Conservation (phyloP, 768 basidiomycete genomes). For the Pilatotrama ljubarskyi region DNA sequence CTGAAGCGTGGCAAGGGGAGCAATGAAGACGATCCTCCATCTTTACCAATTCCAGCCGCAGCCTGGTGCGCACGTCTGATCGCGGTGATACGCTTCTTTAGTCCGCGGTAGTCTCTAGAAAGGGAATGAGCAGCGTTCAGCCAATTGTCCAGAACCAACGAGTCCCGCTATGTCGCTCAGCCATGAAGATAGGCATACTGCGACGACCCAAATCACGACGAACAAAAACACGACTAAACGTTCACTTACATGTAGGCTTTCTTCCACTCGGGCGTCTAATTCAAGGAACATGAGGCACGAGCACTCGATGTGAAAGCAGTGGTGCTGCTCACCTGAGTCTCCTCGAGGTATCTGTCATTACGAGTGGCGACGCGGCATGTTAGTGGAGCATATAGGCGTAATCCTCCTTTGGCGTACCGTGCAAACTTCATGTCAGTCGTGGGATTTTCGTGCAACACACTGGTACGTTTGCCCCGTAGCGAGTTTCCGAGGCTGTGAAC, state of each 20-base stretch:
- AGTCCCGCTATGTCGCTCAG: not conserved
- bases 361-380: too few species aligned
- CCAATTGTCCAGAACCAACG: too few species aligned
- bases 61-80: constrained; percentile 39
- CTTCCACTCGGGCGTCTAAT: constrained; percentile 20
- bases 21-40: not conserved
- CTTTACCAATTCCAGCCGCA: not conserved
- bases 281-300: not conserved
- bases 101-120: constrained; percentile 65
- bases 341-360: constrained; percentile 13
- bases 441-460: not conserved
- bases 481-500: not conserved
- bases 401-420: not conserved
- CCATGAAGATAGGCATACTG: not conserved
- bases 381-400: not conserved
- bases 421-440: constrained; percentile 19
- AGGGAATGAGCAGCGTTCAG: not conserved
- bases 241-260: constrained; percentile 49
- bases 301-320: not conserved
- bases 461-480: not conserved
- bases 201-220: not conserved
- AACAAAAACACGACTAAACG: too few species aligned
- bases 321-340: constrained; percentile 6
- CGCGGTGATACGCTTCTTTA: constrained; percentile 65
- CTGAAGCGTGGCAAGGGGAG: constrained; percentile 9